Evolutionary conservation across 345 rosid species (phyloP).

Genomic region (Dovyalis caffra): DNA sequence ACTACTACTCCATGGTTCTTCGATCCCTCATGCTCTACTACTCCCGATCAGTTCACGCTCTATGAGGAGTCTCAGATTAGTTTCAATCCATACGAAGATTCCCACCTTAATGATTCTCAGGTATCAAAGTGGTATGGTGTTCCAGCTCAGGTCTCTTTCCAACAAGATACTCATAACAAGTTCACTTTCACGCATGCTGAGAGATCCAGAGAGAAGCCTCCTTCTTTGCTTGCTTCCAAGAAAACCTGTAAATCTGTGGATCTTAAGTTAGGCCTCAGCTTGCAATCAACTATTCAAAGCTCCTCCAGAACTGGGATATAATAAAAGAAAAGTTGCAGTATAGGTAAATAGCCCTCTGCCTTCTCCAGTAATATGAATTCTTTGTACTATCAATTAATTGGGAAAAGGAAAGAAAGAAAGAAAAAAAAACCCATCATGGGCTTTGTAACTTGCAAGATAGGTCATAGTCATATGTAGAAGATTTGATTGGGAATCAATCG

Average conservation of each 20-base stretch:
- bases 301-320: constrained; percentile 31
- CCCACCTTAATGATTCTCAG: constrained; percentile 17
- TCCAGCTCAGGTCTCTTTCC: constrained; percentile 30
- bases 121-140: constrained; percentile 19
- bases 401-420: neutral
- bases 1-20: constrained; percentile 36
- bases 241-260: constrained; percentile 57
- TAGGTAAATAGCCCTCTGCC: neutral
- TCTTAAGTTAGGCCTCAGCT: constrained; percentile 62
- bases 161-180: constrained; percentile 29
- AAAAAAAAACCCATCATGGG: neutral
- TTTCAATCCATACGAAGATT: constrained; percentile 39
- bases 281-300: constrained; percentile 35
- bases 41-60: constrained; percentile 29
- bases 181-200: constrained; percentile 36
- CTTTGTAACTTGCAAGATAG: neutral
- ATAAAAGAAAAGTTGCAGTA: neutral
- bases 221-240: constrained; percentile 42
- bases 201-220: constrained; percentile 38
- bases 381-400: neutral
- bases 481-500: neutral
- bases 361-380: neutral
- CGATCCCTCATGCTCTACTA: constrained; percentile 32
- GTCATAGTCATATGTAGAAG: neutral
- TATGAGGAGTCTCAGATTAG: constrained; percentile 66